These are phyloP conservation scores for Gentiana straminea DNA, from an alignment of 257 asterid species.

Conservation along the genomic window DNA sequence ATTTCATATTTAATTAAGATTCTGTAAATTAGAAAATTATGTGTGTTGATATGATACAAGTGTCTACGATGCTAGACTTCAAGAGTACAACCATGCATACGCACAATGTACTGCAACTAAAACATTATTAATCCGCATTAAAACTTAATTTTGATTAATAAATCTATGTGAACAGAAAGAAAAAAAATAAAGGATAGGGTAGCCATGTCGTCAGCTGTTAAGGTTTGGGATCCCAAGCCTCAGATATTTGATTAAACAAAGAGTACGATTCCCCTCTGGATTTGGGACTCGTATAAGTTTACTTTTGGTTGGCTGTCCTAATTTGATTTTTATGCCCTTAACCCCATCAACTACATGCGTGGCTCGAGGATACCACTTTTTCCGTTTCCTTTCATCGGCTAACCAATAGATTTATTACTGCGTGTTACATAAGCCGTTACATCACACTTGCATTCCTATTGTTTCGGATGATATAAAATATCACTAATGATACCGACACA, in stretches of 20 bases:
- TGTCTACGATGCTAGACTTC: no score
- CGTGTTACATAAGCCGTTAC: constrained; percentile 9
- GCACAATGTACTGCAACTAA: no score
- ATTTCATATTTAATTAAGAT: no score
- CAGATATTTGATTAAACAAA: constrained; percentile 26
- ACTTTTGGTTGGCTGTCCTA: constrained; percentile 18
- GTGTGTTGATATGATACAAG: no score
- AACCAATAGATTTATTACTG: not conserved
- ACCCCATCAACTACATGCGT: constrained; percentile 18
- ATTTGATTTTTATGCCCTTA: constrained; percentile 1
- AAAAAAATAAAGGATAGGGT: no score
- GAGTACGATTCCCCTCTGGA: constrained; percentile 19
- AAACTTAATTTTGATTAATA: no score
- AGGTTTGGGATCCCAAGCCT: constrained; percentile 29
- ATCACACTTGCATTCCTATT: not conserved
- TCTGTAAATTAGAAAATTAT: no score
- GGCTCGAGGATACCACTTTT: constrained; percentile 26
- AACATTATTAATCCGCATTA: no score
- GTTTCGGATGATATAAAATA: no score
- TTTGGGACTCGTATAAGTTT: constrained; percentile 15
- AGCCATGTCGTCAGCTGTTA: not conserved
- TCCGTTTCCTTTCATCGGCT: constrained; percentile 11
- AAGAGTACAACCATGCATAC: no score
- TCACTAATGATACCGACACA: no score
- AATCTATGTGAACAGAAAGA: no score